phyloP scores from a whole-genome alignment of 2,329 filamentous ascomycete genomes.

The Tolypocladium nubicola region DNA sequence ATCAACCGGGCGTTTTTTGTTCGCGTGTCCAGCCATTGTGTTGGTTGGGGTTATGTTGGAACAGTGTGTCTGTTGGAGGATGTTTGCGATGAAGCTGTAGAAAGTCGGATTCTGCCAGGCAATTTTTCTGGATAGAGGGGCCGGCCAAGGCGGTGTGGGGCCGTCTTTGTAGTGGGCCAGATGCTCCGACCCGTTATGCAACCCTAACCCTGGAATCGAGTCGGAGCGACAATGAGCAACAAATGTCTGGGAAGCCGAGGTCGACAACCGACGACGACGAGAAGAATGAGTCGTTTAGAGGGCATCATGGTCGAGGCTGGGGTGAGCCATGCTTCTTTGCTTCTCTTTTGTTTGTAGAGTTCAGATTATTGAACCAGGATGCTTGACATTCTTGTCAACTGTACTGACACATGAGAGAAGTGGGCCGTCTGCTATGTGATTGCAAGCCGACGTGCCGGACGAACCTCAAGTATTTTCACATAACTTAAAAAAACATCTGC shows the following conservation, averaged over 20 bases:
- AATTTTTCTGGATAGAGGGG: conserved; percentile 5
- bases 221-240: background rate
- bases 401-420: no score
- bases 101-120: conserved; percentile 9
- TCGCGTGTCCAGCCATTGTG: conserved; percentile 21
- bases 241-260: conserved; percentile 12
- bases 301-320: no score
- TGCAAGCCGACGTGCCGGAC: background rate
- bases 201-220: conserved; percentile 5
- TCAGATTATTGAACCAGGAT: no score
- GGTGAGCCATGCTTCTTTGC: no score
- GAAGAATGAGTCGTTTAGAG: conserved; percentile 10
- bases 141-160: conserved; percentile 6
- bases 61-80: conserved; percentile 2
- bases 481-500: background rate
- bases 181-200: no score
- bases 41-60: background rate
- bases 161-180: background rate
- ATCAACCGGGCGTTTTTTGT: conserved; percentile 22
- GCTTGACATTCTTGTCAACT: no score
- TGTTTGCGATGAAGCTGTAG: background rate
- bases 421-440: no score
- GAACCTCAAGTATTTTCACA: background rate
- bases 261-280: conserved; percentile 16
- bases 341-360: no score